phyloP scores from a whole-genome alignment of 148 eudicot genomes.

The Dianthus caryophyllus region DNA sequence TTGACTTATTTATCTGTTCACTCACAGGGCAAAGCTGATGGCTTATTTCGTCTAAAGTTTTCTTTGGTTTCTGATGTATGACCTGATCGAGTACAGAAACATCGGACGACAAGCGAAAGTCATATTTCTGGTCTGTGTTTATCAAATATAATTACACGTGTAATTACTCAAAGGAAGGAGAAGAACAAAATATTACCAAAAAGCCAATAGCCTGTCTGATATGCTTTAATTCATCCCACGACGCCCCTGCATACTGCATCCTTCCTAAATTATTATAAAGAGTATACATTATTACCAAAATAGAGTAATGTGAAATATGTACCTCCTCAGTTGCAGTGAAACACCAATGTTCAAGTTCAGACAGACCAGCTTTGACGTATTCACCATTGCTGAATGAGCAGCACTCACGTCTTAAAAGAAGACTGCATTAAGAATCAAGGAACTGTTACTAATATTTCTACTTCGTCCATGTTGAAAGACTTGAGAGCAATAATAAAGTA shows the following conservation, averaged over 20 bases:
- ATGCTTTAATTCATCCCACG: conserved; percentile 99
- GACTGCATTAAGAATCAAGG: conserved; percentile 47
- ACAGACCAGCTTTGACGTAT: conserved; percentile 93
- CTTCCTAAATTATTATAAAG: conserved; percentile 17
- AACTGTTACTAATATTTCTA: not conserved
- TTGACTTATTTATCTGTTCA: conserved; percentile 15
- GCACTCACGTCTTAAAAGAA: conserved; percentile 93
- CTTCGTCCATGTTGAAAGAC: not conserved
- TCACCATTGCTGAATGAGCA: conserved; percentile 99
- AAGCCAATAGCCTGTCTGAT: conserved; percentile 98
- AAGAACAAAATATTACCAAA: conserved; percentile 43
- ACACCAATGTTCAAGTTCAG: conserved; percentile 95
- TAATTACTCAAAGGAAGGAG: not conserved
- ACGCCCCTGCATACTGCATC: conserved; percentile 88
- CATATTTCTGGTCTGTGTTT: not conserved
- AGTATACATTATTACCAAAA: not conserved
- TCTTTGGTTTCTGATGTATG: conserved; percentile 94
- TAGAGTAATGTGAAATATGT: conserved; percentile 12
- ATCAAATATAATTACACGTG: not conserved
- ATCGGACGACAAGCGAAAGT: not conserved
- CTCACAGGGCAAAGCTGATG: conserved; percentile 83
- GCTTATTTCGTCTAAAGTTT: conserved; percentile 83
- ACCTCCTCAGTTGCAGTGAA: conserved; percentile 85
- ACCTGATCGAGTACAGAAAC: conserved; percentile 50
- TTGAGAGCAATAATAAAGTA: conserved; percentile 1